phyloP scores from a whole-genome alignment of 345 rosid species.

The Hypericum androsaemum region DNA sequence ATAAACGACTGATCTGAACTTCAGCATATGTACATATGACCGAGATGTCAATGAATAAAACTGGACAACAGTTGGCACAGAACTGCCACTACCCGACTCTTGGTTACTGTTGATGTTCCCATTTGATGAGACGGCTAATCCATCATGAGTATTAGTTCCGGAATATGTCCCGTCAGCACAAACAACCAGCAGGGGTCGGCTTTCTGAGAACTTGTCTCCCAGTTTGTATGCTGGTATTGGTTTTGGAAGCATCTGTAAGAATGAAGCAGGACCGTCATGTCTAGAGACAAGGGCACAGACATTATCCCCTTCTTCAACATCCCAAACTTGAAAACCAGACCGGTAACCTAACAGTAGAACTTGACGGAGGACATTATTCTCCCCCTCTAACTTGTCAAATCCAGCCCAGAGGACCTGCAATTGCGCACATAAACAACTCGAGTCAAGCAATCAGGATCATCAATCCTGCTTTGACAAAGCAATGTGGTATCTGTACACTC shows the following conservation, averaged over 20 bases:
- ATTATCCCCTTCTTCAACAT: slow-evolving; percentile 79
- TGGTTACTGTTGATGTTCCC: slow-evolving; percentile 28
- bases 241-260: slow-evolving; percentile 74
- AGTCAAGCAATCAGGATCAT: no score
- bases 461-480: no score
- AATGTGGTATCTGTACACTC: no score
- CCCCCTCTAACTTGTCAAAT: slow-evolving; percentile 75
- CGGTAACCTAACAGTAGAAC: slow-evolving; percentile 71
- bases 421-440: no score
- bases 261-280: slow-evolving; percentile 70
- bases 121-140: slow-evolving; percentile 24
- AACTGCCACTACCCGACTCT: slow-evolving; percentile 34
- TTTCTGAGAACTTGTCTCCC: slow-evolving; percentile 42
- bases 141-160: slow-evolving; percentile 33
- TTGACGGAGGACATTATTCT: slow-evolving; percentile 34
- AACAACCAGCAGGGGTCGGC: slow-evolving; percentile 67
- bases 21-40: slow-evolving; percentile 56
- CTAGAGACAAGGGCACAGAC: slow-evolving; percentile 66
- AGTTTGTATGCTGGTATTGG: slow-evolving; percentile 30
- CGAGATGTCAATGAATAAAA: slow-evolving; percentile 79
- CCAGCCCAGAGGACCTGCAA: slow-evolving; percentile 87
- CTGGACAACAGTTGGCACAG: slow-evolving; percentile 44
- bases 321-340: slow-evolving; percentile 96
- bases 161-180: slow-evolving; percentile 47
- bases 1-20: slow-evolving; percentile 64